Conservation (phyloP, 371 early-diverging fungal genomes). For the Mucor sp. region DNA sequence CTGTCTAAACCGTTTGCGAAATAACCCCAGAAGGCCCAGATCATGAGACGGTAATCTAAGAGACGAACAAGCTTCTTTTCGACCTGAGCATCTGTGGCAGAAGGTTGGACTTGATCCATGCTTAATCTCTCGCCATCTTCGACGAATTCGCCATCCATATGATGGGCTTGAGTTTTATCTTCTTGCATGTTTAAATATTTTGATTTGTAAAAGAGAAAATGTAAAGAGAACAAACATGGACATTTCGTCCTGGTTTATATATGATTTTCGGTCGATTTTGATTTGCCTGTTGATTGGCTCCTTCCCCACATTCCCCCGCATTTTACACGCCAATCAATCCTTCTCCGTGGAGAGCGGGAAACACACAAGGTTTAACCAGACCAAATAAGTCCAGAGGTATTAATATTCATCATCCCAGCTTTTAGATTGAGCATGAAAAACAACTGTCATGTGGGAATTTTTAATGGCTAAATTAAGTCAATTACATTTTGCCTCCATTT, state of each 20-base stretch:
- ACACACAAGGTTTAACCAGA: neutral
- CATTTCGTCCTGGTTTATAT: neutral
- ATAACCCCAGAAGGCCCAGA: constrained; percentile 71
- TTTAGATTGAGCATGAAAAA: neutral
- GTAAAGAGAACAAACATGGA: neutral
- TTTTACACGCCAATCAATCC: constrained; percentile 10
- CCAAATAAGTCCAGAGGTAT: neutral
- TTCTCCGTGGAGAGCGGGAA: constrained; percentile 2
- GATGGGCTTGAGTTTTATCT: constrained; percentile 3
- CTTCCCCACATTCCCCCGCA: constrained; percentile 29
- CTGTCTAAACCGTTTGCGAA: constrained; percentile 77
- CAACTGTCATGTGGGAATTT: neutral
- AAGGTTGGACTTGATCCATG: constrained; percentile 4
- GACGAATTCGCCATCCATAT: neutral
- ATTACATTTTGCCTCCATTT: neutral
- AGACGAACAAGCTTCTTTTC: constrained; percentile 59
- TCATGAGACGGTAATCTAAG: constrained; percentile 68
- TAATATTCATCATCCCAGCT: neutral
- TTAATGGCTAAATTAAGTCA: neutral
- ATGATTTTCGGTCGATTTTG: neutral
- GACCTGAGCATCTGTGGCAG: constrained; percentile 20
- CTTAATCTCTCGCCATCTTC: constrained; percentile 6
- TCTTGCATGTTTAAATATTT: constrained; percentile 4
- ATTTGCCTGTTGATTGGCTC: neutral
- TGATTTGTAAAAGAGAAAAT: constrained; percentile 1